Conservation (phyloP, 1,284 basidiomycete species). For the Ustilago nuda region DNA sequence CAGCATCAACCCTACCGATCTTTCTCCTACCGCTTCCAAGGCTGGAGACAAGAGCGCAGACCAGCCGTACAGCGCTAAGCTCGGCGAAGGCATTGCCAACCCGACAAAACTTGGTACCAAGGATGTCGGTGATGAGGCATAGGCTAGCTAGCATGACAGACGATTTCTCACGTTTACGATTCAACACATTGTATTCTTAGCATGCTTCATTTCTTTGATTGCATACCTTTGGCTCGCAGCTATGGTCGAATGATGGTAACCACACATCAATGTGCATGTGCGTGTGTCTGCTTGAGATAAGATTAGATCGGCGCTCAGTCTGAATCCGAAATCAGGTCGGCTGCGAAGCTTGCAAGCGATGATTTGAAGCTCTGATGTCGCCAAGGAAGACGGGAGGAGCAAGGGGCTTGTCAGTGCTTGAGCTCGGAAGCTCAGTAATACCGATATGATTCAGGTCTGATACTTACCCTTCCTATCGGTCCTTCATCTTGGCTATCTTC, state of each 20-base stretch:
- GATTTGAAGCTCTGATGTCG: constrained; percentile 40
- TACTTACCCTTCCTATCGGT: constrained; percentile 25
- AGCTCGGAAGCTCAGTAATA: not conserved
- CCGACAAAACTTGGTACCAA: constrained; percentile 31
- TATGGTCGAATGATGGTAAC: not conserved
- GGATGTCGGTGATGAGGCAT: constrained; percentile 27
- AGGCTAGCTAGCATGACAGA: not conserved
- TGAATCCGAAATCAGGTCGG: constrained; percentile 49
- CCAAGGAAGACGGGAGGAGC: not conserved
- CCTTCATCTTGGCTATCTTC: constrained; percentile 38
- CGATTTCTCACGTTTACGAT: constrained; percentile 1
- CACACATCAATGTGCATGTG: not conserved
- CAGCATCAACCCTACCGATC: constrained; percentile 29
- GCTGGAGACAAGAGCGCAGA: constrained; percentile 39
- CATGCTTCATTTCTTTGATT: constrained; percentile 13
- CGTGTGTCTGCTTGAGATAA: not conserved
- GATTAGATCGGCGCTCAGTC: constrained; percentile 15
- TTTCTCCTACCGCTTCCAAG: constrained; percentile 25
- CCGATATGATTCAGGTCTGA: not conserved
- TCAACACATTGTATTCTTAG: constrained; percentile 18
- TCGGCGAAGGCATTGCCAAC: constrained; percentile 15
- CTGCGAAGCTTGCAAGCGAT: constrained; percentile 47
- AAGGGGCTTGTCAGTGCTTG: not conserved
- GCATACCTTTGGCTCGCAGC: not conserved
- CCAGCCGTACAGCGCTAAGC: constrained; percentile 17